Conservation (phyloP, 805 yeast species). For the Zygotorulaspora chibaensis region DNA sequence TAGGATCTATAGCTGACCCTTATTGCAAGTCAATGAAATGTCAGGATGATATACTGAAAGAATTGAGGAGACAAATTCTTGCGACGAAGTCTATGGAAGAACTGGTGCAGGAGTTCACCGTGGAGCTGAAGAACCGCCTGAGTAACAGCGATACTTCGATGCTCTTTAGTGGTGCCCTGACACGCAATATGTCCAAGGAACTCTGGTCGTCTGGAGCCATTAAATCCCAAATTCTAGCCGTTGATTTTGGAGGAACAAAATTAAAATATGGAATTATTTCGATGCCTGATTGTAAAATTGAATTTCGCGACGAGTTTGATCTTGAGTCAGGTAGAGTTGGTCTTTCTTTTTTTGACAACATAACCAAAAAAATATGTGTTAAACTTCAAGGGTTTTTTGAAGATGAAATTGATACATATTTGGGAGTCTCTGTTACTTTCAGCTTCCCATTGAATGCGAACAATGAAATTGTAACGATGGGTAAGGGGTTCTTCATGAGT, state of each 20-base stretch:
- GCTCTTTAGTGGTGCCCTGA: constrained; percentile 15
- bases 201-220: neutral
- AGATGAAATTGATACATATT: constrained; percentile 3
- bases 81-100: constrained; percentile 14
- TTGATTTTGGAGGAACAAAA: constrained; percentile 31
- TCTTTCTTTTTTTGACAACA: constrained; percentile 17
- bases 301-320: constrained; percentile 11
- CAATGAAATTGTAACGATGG: constrained; percentile 43
- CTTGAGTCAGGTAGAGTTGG: constrained; percentile 18
- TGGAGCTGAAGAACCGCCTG: constrained; percentile 18
- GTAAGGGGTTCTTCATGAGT: constrained; percentile 55
- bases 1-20: no score
- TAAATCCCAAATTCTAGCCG: constrained; percentile 13
- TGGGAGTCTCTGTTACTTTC: constrained; percentile 35
- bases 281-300: constrained; percentile 13
- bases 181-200: neutral
- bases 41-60: neutral
- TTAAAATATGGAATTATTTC: constrained; percentile 25
- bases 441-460: constrained; percentile 32
- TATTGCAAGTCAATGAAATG: neutral
- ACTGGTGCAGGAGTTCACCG: constrained; percentile 12
- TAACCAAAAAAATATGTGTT: constrained; percentile 18
- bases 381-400: constrained; percentile 6
- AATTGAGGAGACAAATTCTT: constrained; percentile 8
- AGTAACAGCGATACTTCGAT: constrained; percentile 20